Evolutionary conservation across 2,329 filamentous ascomycete species (phyloP).

Genomic region (Penicillium sp.): DNA sequence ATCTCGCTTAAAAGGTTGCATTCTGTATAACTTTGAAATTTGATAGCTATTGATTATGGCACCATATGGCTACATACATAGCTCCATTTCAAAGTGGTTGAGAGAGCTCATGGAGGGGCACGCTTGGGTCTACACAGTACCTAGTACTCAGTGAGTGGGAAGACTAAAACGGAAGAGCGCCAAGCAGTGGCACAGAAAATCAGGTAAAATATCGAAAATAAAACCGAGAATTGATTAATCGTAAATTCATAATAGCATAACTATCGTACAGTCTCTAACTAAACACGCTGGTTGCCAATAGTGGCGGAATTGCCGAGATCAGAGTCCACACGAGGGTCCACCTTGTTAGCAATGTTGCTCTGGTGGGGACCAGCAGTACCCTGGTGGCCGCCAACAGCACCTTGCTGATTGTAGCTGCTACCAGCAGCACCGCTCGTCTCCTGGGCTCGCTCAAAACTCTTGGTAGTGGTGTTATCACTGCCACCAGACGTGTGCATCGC

Average conservation of each 20-base stretch:
- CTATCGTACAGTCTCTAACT: conserved; percentile 7
- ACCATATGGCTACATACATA: too few relatives aligned
- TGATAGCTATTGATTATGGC: too few relatives aligned
- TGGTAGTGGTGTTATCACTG: conserved; percentile 16
- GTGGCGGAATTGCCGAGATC: conserved; percentile 16
- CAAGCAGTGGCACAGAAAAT: background rate
- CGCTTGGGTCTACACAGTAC: too few relatives aligned
- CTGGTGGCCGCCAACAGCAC: background rate
- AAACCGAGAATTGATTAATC: background rate
- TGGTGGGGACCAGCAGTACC: conserved; percentile 16
- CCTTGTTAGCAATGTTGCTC: conserved; percentile 16
- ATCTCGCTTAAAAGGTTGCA: background rate
- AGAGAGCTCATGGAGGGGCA: too few relatives aligned
- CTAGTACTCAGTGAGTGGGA: too few relatives aligned
- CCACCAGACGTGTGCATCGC: conserved; percentile 9
- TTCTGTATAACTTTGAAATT: background rate
- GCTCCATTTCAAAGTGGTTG: too few relatives aligned
- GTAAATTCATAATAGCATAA: background rate
- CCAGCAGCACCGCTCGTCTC: conserved; percentile 7
- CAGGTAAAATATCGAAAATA: background rate
- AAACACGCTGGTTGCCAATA: conserved; percentile 12
- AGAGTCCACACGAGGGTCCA: conserved; percentile 22
- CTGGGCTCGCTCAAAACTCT: conserved; percentile 19
- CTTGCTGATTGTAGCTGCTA: conserved; percentile 15
- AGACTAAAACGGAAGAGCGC: background rate